Conservation (phyloP, 176 grass and related monocot species). For the Oryza coarctata region DNA sequence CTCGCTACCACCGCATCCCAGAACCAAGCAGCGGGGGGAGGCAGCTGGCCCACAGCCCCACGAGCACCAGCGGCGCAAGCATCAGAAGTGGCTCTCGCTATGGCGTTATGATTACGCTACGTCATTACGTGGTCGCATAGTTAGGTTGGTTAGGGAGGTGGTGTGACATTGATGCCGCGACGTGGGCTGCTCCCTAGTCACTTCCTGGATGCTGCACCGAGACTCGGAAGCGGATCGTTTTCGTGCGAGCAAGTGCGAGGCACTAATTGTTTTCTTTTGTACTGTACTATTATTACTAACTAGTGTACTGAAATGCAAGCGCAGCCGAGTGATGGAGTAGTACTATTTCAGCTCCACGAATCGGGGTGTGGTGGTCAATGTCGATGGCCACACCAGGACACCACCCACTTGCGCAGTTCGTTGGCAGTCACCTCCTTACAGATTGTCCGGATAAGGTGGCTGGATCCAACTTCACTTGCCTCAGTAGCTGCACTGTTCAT, state of each 20-base stretch:
- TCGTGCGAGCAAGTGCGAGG: not conserved
- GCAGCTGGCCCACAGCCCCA: not conserved
- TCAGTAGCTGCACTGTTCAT: not conserved
- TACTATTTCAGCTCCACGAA: not conserved
- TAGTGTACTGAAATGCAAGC: not conserved
- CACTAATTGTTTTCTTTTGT: not conserved
- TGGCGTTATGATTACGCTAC: not conserved
- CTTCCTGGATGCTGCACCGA: not conserved
- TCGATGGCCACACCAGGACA: not conserved
- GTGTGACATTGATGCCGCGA: not conserved
- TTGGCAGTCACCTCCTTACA: not conserved
- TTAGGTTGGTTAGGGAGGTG: not conserved
- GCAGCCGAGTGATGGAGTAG: not conserved
- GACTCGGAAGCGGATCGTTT: not conserved
- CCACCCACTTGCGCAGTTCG: not conserved
- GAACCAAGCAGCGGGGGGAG: no score
- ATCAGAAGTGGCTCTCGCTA: not conserved
- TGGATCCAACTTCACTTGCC: not conserved
- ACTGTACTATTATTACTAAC: no score
- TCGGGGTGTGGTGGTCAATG: not conserved
- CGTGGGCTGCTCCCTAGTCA: not conserved
- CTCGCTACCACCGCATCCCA: no score
- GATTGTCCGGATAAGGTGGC: not conserved
- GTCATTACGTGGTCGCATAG: not conserved
- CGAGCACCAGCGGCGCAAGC: not conserved